phyloP scores from a whole-genome alignment of 768 basidiomycete genomes.

The Tephrocybe sp. region DNA sequence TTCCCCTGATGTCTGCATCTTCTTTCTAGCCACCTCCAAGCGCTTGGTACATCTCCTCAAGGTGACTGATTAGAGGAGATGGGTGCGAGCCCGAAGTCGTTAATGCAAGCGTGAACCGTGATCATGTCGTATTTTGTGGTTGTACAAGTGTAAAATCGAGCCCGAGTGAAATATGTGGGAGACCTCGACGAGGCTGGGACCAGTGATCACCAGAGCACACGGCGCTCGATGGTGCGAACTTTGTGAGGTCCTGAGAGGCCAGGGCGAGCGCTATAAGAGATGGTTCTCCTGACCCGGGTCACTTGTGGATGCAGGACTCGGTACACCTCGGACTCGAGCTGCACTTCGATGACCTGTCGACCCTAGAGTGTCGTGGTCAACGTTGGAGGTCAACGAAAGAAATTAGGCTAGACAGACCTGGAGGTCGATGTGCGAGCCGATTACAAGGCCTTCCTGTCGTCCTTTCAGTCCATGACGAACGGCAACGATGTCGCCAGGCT shows the following conservation, averaged over 20 bases:
- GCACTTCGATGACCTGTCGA: slow-evolving; percentile 80
- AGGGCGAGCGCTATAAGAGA: slow-evolving; percentile 54
- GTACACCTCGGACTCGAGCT: slow-evolving; percentile 73
- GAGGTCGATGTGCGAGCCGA: slow-evolving; percentile 73
- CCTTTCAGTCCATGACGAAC: slow-evolving; percentile 65
- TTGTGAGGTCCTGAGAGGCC: slow-evolving; percentile 27
- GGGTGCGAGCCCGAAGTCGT: no score
- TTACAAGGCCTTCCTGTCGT: slow-evolving; percentile 76
- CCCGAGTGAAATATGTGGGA: neutral
- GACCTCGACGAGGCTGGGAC: neutral
- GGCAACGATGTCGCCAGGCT: slow-evolving; percentile 83
- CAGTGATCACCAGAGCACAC: slow-evolving; percentile 66
- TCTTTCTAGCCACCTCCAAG: neutral
- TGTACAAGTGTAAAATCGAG: neutral
- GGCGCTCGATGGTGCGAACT: slow-evolving; percentile 66
- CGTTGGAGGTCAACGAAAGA: neutral
- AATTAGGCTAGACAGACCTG: slow-evolving; percentile 43
- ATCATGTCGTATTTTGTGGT: neutral
- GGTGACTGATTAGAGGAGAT: no score
- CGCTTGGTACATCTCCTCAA: no score
- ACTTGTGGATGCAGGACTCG: slow-evolving; percentile 79
- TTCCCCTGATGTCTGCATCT: neutral
- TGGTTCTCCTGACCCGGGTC: slow-evolving; percentile 73
- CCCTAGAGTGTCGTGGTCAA: slow-evolving; percentile 45
- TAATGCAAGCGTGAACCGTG: no score